Base-by-base conservation (phyloP, 2,329 filamentous ascomycete species). In the Aureobasidium zeae region DNA sequence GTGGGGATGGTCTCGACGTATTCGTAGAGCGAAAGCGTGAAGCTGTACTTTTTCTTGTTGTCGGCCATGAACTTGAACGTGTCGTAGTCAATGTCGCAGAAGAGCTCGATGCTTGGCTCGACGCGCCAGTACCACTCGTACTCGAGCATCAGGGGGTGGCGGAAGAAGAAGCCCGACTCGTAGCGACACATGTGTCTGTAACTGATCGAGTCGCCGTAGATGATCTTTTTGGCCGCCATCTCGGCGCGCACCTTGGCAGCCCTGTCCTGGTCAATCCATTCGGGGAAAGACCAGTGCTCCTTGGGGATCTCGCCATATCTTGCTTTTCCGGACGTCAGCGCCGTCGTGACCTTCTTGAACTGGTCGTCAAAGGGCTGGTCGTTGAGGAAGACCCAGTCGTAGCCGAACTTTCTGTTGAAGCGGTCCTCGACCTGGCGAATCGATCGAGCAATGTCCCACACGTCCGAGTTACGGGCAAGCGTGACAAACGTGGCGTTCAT, bases 101-200 rank as follows among this genome's bases (percentile, higher is more conserved):
- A 95, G 49, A 98, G 81, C 71, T 96, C 85, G 61, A 98, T 80
- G 66, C 85, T 91, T 55, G 91, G 91, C 73, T 98, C 91, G 11
- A 98, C 91, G 54, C 93, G 86, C 91, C 91, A 98, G 76, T 98
- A 98, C 77, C 86, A 98, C 61, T 98, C 91, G 66, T 94, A 98
- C 63, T 96, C 87, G 63, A 85, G 68, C 85, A 98, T 88, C 53
- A 95, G 69, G 21, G 79, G 76, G 63, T 98, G 91, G 49, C 83
- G 86, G 78, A 96, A 98, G 75, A 98, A 98, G 74, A 98, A 98
- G 28, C 91, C 91, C 6, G 89, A 96, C 67, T 98, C 91, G 62
- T 94, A 98, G 52, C 91, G 86, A 68, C 91, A 98, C 91, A 98
- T 98, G 72, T 98, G 93, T 51, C 91, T 81, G 71, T 98, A 98